Percentiles rank a stretch among this genome's conserved stretches.
phyloP scores from a whole-genome alignment of 2,329 filamentous ascomycete species.

The Aspergillus calidoustus region DNA sequence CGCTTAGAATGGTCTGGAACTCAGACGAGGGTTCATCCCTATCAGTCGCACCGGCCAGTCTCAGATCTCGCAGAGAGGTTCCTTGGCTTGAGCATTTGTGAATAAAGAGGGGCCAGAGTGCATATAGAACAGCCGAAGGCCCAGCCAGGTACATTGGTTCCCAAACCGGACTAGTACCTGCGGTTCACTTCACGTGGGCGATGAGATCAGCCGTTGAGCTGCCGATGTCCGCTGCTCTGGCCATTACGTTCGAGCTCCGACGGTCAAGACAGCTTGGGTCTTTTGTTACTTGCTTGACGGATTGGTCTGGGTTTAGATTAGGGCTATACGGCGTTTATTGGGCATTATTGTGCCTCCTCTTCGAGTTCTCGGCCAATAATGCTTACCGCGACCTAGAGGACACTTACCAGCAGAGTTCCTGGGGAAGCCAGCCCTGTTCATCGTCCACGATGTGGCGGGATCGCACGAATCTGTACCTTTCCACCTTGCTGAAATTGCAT shows the following conservation, averaged over 20 bases:
- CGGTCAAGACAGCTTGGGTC: slow-evolving; percentile 6
- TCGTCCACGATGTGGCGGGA: slow-evolving; percentile 93
- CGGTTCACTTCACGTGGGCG: slow-evolving; percentile 26
- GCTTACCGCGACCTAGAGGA: slow-evolving; percentile 23
- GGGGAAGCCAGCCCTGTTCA: slow-evolving; percentile 26
- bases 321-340: neutral
- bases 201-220: slow-evolving; percentile 17
- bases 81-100: slow-evolving; percentile 4
- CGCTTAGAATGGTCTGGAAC: neutral
- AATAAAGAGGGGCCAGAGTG: neutral
- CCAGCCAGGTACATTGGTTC: slow-evolving; percentile 9
- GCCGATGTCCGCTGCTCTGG: slow-evolving; percentile 15
- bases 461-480: slow-evolving; percentile 87
- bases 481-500: neutral
- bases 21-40: neutral
- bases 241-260: slow-evolving; percentile 2
- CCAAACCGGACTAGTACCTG: slow-evolving; percentile 22
- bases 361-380: slow-evolving; percentile 17
- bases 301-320: neutral
- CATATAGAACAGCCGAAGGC: neutral
- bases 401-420: slow-evolving; percentile 27
- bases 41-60: neutral
- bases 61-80: neutral
- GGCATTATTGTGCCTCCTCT: neutral
- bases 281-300: neutral